Evolutionary conservation across 192 early-diverging fungal genomes (phyloP).

Genomic region (Gonapodya sp.): DNA sequence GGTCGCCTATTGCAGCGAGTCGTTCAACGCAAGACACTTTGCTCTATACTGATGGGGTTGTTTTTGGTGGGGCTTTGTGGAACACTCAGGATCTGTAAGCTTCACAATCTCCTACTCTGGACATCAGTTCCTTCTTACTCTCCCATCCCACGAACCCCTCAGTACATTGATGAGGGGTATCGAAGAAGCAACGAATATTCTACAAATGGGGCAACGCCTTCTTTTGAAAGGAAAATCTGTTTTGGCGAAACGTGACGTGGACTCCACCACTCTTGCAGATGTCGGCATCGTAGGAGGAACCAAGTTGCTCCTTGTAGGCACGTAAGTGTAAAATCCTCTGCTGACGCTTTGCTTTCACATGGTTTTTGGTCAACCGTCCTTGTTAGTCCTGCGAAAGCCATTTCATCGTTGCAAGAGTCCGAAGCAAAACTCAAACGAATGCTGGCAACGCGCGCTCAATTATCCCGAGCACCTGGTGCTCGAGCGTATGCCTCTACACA

Average conservation of each 20-base stretch:
- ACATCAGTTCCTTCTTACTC: not conserved
- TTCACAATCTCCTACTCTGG: not conserved
- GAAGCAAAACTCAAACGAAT: slow-evolving; percentile 3
- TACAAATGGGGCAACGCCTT: slow-evolving; percentile 31
- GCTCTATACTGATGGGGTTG: too few species aligned
- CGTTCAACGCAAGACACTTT: too few species aligned
- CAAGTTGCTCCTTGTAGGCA: slow-evolving; percentile 50
- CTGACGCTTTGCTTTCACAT: not conserved
- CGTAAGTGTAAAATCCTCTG: slow-evolving; percentile 9
- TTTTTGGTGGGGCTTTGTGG: too few species aligned
- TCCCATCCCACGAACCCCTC: not conserved
- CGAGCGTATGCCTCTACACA: not conserved
- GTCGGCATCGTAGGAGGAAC: slow-evolving; percentile 18
- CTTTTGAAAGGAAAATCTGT: slow-evolving; percentile 34
- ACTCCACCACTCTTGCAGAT: slow-evolving; percentile 16
- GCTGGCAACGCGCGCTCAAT: slow-evolving; percentile 2
- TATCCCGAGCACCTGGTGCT: slow-evolving; percentile 4
- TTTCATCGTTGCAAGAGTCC: slow-evolving; percentile 9
- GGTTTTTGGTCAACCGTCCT: not conserved
- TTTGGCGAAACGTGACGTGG: slow-evolving; percentile 9
- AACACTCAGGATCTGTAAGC: too few species aligned
- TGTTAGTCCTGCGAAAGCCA: slow-evolving; percentile 1
- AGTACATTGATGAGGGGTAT: not conserved
- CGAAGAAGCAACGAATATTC: not conserved
- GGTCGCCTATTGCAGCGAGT: too few species aligned